phyloP scores from a whole-genome alignment of 176 grass and related monocot species.

The Avena eriantha region DNA sequence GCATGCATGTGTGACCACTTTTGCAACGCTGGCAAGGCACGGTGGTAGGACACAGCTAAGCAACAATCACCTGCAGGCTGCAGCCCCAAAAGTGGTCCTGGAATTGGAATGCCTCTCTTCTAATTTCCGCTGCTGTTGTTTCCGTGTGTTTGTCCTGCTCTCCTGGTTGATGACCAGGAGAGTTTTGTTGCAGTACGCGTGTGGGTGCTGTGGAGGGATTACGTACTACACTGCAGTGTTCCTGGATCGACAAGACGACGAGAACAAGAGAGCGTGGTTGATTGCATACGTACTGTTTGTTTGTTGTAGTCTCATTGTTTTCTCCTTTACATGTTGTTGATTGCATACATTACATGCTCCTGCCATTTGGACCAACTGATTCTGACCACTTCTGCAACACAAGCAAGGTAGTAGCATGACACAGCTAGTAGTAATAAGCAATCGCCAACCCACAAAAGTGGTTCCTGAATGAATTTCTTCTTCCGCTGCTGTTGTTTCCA shows the following conservation, averaged over 20 bases:
- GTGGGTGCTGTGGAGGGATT: no score
- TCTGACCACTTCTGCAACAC: no score
- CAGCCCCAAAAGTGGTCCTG: neutral
- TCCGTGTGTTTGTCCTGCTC: neutral
- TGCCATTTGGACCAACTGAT: no score
- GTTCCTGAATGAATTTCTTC: neutral
- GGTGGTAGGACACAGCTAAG: neutral
- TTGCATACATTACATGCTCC: no score
- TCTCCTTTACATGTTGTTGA: no score
- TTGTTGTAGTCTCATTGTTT: no score
- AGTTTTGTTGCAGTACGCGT: neutral
- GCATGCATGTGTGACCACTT: conserved; percentile 18
- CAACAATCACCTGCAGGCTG: neutral
- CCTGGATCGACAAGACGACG: no score
- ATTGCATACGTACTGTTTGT: no score
- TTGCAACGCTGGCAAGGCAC: neutral
- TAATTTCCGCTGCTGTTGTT: neutral
- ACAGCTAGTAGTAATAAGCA: neutral
- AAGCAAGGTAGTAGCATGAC: no score
- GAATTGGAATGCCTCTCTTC: no score
- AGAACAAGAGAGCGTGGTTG: no score
- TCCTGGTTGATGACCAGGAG: neutral
- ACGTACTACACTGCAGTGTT: neutral
- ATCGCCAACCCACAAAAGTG: neutral
- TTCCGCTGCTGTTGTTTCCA: neutral